Conservation (phyloP, 2,329 filamentous ascomycete species). For the Fusarium concolor region DNA sequence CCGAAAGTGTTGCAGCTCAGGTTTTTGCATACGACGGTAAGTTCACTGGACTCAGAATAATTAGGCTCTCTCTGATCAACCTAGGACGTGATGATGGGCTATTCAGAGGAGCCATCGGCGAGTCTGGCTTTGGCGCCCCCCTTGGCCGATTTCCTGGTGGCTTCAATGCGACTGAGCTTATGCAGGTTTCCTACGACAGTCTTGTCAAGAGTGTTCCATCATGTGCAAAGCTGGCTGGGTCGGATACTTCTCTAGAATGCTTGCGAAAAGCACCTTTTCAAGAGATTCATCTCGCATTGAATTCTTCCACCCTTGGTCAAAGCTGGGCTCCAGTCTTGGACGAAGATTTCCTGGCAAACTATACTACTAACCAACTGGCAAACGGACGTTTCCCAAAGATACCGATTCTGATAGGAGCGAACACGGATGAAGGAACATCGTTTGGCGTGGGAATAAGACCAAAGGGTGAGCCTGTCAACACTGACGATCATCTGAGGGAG, state of each 20-base stretch:
- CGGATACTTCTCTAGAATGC: constrained; percentile 43
- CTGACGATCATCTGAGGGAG: constrained; percentile 46
- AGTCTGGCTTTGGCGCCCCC: constrained; percentile 59
- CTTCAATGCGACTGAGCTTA: constrained; percentile 45
- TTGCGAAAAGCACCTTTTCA: constrained; percentile 45
- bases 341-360: constrained; percentile 51
- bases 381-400: constrained; percentile 51
- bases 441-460: constrained; percentile 40
- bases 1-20: constrained; percentile 28
- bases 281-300: constrained; percentile 43
- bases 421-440: constrained; percentile 49
- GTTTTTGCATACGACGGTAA: constrained; percentile 49
- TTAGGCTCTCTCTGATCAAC: not conserved
- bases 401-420: constrained; percentile 52
- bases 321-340: constrained; percentile 50
- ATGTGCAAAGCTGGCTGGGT: constrained; percentile 38
- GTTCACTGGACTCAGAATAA: not conserved
- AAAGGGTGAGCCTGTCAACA: constrained; percentile 39
- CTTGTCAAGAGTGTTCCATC: constrained; percentile 46
- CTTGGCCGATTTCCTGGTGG: constrained; percentile 46
- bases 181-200: constrained; percentile 46
- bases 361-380: constrained; percentile 47
- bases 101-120: constrained; percentile 61
- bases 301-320: constrained; percentile 1
- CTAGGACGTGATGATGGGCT: constrained; percentile 60